These are phyloP conservation scores for Monosporascus sp. DNA, from an alignment of 2,329 filamentous ascomycete genomes.

Conservation along the genomic window DNA sequence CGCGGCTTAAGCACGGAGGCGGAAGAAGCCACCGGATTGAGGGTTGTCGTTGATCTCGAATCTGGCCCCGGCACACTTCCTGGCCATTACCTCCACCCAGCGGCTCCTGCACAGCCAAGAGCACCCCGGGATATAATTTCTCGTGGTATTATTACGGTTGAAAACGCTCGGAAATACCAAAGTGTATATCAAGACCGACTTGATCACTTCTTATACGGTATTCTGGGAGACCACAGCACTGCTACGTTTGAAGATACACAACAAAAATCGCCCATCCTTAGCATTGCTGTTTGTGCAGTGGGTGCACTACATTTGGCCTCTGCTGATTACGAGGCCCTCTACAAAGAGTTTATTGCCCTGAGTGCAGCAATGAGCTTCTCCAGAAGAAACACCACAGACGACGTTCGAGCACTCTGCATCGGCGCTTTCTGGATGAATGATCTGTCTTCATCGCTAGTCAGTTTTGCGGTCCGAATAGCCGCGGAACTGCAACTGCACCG, in stretches of 20 bases:
- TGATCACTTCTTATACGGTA: slow-evolving; percentile 44
- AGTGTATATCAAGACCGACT: slow-evolving; percentile 43
- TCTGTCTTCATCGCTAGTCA: slow-evolving; percentile 50
- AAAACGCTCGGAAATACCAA: slow-evolving; percentile 46
- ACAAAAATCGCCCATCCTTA: slow-evolving; percentile 48
- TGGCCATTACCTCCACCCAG: neutral
- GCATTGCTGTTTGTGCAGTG: slow-evolving; percentile 51
- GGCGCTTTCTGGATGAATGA: slow-evolving; percentile 62
- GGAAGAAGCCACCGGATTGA: neutral
- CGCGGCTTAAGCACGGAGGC: neutral
- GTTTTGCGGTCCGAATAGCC: slow-evolving; percentile 52
- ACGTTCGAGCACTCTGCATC: slow-evolving; percentile 55
- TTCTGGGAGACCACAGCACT: slow-evolving; percentile 38
- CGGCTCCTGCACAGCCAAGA: neutral
- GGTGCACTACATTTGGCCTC: slow-evolving; percentile 44
- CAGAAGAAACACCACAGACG: slow-evolving; percentile 49
- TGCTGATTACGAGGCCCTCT: slow-evolving; percentile 1
- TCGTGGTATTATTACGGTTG: slow-evolving; percentile 35
- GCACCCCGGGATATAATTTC: slow-evolving; percentile 30
- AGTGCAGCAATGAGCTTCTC: slow-evolving; percentile 1
- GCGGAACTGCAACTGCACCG: slow-evolving; percentile 53
- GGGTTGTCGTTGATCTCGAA: slow-evolving; percentile 4
- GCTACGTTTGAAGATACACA: slow-evolving; percentile 45
- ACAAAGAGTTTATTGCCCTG: slow-evolving; percentile 1
- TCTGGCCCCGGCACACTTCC: slow-evolving; percentile 4